These are phyloP conservation scores for Lolium rigidum DNA, from an alignment of 176 grass and related monocot genomes.

Conservation along the genomic window DNA sequence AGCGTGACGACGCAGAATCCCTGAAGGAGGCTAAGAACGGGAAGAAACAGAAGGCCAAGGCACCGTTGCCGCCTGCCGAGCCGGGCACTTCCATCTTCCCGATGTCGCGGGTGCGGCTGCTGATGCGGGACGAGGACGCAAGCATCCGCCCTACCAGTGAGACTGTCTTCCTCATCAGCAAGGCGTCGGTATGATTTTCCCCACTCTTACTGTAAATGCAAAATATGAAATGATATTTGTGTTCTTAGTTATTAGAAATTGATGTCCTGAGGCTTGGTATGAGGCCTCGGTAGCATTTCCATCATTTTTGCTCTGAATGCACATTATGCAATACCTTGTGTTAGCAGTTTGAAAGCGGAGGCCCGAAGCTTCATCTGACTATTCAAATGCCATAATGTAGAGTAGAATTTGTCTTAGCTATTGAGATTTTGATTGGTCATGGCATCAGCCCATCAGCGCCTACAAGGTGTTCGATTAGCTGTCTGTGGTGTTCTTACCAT, in stretches of 20 bases:
- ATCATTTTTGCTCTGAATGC: not conserved
- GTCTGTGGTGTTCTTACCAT: not conserved
- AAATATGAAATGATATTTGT: not conserved
- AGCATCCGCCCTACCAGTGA: slow-evolving; percentile 56
- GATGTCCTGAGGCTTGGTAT: not conserved
- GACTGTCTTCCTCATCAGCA: slow-evolving; percentile 91
- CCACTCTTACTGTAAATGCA: not conserved
- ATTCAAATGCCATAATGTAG: not conserved
- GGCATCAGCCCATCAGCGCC: not conserved
- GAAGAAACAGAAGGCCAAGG: slow-evolving; percentile 36
- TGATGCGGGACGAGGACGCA: slow-evolving; percentile 69
- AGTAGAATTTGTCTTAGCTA: not conserved
- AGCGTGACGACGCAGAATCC: slow-evolving; percentile 9
- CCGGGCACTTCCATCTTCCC: slow-evolving; percentile 59
- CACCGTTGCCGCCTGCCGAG: not conserved
- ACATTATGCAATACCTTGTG: not conserved
- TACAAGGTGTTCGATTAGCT: not conserved
- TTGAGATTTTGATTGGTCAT: not conserved
- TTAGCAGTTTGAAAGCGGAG: not conserved
- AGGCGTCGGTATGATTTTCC: slow-evolving; percentile 60
- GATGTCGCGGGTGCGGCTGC: slow-evolving; percentile 60
- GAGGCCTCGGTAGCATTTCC: not conserved
- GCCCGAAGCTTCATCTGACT: not conserved
- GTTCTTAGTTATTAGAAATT: slow-evolving; percentile 19
- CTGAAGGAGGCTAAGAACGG: slow-evolving; percentile 28